Percentiles rank a stretch among this genome's conserved stretches.
These are phyloP conservation scores for Hygrophila difformis DNA, from an alignment of 257 asterid genomes.

Conservation along the genomic window DNA sequence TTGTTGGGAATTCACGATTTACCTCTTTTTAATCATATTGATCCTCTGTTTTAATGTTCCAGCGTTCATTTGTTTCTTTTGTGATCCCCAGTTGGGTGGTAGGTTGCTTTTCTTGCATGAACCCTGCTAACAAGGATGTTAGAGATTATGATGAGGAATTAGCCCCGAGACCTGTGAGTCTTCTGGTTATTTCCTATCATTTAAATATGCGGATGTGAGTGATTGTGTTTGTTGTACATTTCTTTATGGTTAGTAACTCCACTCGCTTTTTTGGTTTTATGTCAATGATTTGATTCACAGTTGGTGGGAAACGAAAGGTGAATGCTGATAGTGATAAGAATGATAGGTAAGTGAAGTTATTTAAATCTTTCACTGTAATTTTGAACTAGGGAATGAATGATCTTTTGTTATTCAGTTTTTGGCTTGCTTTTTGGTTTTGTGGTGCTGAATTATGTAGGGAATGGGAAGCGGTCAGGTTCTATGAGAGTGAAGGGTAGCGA, in stretches of 20 bases:
- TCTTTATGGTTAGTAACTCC: not conserved
- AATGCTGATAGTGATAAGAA: constrained; percentile 33
- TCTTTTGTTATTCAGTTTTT: not conserved
- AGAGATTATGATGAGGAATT: constrained; percentile 50
- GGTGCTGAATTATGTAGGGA: constrained; percentile 23
- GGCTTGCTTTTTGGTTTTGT: constrained; percentile 2
- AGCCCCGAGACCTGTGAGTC: constrained; percentile 32
- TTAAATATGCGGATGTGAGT: too few species aligned
- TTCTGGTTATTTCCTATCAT: constrained; percentile 27
- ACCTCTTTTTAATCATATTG: too few species aligned
- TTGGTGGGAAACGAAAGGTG: constrained; percentile 29
- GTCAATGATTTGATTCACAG: constrained; percentile 20
- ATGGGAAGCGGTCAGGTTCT: constrained; percentile 29
- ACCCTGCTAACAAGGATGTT: constrained; percentile 38
- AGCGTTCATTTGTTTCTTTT: too few species aligned
- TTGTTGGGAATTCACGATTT: too few species aligned
- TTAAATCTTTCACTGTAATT: not conserved
- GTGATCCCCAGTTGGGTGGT: too few species aligned
- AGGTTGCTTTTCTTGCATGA: constrained; percentile 77
- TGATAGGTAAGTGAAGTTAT: not conserved
- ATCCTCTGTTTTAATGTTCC: too few species aligned
- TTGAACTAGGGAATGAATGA: not conserved
- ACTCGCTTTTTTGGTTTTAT: not conserved
- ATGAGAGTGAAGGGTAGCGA: constrained; percentile 28
- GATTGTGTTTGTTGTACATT: too few species aligned